phyloP scores from a whole-genome alignment of 495 filamentous ascomycete species.

The Aspergillus saccharolyticus region DNA sequence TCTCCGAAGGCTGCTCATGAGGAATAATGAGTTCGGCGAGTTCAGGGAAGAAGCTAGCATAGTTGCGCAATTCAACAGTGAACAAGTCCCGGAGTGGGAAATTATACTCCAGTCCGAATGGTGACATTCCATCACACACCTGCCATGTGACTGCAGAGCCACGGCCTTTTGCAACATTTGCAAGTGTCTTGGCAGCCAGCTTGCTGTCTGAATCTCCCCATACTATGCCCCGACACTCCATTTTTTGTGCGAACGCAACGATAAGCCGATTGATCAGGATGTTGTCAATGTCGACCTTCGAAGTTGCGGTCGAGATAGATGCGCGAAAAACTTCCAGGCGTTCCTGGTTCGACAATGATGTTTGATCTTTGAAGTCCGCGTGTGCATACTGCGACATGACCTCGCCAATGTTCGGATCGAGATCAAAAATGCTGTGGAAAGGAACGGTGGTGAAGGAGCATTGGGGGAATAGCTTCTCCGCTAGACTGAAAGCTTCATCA shows the following conservation, averaged over 20 bases:
- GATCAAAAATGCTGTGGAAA: conserved; percentile 54
- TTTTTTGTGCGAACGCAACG: conserved; percentile 52
- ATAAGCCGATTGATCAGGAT: conserved; percentile 68
- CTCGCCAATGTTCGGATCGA: conserved; percentile 29
- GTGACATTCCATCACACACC: conserved; percentile 65
- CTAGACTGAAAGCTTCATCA: conserved; percentile 30
- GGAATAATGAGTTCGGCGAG: conserved; percentile 47
- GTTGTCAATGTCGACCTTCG: conserved; percentile 64
- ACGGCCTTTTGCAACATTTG: conserved; percentile 85
- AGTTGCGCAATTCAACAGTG: conserved; percentile 68
- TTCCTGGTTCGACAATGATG: conserved; percentile 31
- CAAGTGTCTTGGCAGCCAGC: conserved; percentile 78
- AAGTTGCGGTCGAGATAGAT: conserved; percentile 64
- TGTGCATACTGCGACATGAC: conserved; percentile 27
- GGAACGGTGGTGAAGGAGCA: conserved; percentile 51
- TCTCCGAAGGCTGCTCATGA: conserved; percentile 40
- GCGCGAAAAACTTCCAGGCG: conserved; percentile 50
- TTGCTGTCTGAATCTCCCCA: conserved; percentile 85
- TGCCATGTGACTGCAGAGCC: conserved; percentile 78
- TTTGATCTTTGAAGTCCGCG: conserved; percentile 24
- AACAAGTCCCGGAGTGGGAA: conserved; percentile 80
- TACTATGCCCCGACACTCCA: conserved; percentile 62
- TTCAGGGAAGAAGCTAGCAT: conserved; percentile 49
- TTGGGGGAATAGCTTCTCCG: conserved; percentile 51
- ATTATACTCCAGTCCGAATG: conserved; percentile 53